Conservation (phyloP, 2,329 filamentous ascomycete genomes). For the Hyphodiscus sp. region DNA sequence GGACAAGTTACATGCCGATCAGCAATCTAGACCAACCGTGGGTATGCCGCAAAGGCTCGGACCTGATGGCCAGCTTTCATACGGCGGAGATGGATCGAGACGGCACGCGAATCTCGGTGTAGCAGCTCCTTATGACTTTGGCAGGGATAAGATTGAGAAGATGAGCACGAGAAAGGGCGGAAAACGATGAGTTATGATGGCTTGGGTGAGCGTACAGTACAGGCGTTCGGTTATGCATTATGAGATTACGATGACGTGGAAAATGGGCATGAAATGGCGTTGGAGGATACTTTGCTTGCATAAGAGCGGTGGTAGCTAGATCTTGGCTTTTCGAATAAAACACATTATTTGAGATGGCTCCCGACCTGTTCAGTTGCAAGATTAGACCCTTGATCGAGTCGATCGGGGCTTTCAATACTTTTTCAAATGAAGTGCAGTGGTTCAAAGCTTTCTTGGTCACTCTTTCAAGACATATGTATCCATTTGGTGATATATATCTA, state of each 20-base stretch:
- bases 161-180: conserved; percentile 17
- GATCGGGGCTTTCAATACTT: no score
- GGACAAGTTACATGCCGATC: conserved; percentile 78
- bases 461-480: no score
- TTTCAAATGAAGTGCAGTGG: no score
- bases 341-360: background rate
- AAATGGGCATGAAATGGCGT: conserved; percentile 1
- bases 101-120: conserved; percentile 44
- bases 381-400: no score
- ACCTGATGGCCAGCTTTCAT: conserved; percentile 42
- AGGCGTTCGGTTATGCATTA: background rate
- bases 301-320: background rate
- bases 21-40: conserved; percentile 57
- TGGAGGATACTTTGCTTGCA: background rate
- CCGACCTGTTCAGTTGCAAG: no score
- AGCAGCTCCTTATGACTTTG: conserved; percentile 50
- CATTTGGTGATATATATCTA: background rate
- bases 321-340: background rate
- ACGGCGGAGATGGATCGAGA: conserved; percentile 32
- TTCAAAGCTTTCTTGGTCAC: no score
- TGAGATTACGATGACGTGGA: background rate
- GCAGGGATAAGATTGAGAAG: conserved; percentile 41
- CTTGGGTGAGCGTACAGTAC: background rate
- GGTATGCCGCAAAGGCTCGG: conserved; percentile 42
- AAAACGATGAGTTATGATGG: conserved; percentile 12